Percentiles rank a stretch among this genome's conserved stretches.
Evolutionary conservation across 2,329 filamentous ascomycete species (phyloP).

Genomic region (Penicillium psychrosexuale): DNA sequence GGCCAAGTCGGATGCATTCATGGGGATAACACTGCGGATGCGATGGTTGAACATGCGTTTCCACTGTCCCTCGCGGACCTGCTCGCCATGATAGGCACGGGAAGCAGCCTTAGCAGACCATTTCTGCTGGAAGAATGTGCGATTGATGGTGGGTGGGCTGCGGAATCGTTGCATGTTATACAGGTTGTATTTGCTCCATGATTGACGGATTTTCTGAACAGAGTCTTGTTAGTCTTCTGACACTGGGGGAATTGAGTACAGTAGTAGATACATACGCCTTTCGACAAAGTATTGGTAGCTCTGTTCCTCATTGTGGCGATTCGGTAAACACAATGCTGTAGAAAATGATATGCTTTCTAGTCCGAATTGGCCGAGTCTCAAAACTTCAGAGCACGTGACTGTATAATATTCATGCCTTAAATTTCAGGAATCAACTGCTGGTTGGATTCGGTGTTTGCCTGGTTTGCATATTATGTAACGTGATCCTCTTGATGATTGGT

Average conservation of each 20-base stretch:
- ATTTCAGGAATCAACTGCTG: constrained; percentile 7
- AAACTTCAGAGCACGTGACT: constrained; percentile 35
- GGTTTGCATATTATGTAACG: background rate
- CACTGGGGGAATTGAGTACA: background rate
- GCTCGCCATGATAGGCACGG: constrained; percentile 89
- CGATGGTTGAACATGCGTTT: constrained; percentile 84
- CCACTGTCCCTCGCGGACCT: constrained; percentile 91
- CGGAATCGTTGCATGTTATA: constrained; percentile 71
- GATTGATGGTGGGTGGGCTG: constrained; percentile 43
- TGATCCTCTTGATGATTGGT: constrained; percentile 13
- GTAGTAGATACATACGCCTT: constrained; percentile 34
- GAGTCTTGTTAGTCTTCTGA: constrained; percentile 7
- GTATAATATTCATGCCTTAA: constrained; percentile 1
- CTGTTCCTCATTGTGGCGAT: constrained; percentile 45
- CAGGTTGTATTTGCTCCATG: constrained; percentile 96
- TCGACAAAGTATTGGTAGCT: constrained; percentile 42
- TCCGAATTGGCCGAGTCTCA: constrained; percentile 23
- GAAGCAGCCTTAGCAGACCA: constrained; percentile 83
- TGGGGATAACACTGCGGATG: constrained; percentile 77
- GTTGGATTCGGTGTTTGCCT: background rate
- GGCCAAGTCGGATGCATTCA: constrained; percentile 78
- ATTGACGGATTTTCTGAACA: constrained; percentile 80
- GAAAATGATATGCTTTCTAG: constrained; percentile 9
- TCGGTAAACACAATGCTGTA: constrained; percentile 16
- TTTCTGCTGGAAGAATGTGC: constrained; percentile 97